Percentiles rank a stretch among this genome's conserved stretches.
Evolutionary conservation across 2,329 filamentous ascomycete species (phyloP).

Genomic region (Paecilomyces dactylethromorphus): DNA sequence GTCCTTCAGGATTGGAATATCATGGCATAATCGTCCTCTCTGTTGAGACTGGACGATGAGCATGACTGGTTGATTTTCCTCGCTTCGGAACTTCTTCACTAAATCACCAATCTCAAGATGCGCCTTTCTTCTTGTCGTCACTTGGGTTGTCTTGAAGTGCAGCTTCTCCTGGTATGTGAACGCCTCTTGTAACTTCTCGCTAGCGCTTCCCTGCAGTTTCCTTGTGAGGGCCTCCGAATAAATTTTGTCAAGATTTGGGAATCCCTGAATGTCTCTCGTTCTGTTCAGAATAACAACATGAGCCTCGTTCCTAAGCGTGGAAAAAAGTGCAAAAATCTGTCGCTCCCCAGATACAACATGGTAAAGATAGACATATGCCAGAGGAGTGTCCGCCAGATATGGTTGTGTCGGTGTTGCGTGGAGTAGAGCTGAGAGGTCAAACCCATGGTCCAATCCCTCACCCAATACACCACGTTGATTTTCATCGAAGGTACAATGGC

Average conservation of each 20-base stretch:
- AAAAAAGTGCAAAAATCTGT: slow-evolving; percentile 91
- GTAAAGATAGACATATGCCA: slow-evolving; percentile 87
- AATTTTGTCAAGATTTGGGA: slow-evolving; percentile 85
- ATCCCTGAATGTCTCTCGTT: slow-evolving; percentile 70
- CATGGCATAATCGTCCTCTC: slow-evolving; percentile 70
- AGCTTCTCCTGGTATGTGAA: slow-evolving; percentile 84
- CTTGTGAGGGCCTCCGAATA: slow-evolving; percentile 68
- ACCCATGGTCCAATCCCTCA: slow-evolving; percentile 86
- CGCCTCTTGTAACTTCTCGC: slow-evolving; percentile 68
- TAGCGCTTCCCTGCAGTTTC: slow-evolving; percentile 59
- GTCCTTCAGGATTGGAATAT: slow-evolving; percentile 75
- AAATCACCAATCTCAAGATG: slow-evolving; percentile 81
- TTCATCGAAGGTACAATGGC: slow-evolving; percentile 88
- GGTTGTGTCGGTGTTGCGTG: slow-evolving; percentile 59
- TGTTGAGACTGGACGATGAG: slow-evolving; percentile 89
- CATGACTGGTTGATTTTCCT: slow-evolving; percentile 72
- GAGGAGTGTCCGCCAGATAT: slow-evolving; percentile 67
- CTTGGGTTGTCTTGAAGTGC: slow-evolving; percentile 77
- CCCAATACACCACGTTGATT: slow-evolving; percentile 84
- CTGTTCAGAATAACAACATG: slow-evolving; percentile 85
- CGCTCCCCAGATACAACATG: slow-evolving; percentile 86
- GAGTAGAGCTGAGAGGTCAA: slow-evolving; percentile 73
- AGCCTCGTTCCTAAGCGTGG: slow-evolving; percentile 70
- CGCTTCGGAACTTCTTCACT: slow-evolving; percentile 82
- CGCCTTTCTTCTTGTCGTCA: slow-evolving; percentile 83